Evolutionary conservation across 2,329 filamentous ascomycete genomes (phyloP).

Genomic region (Diaporthe velutina): DNA sequence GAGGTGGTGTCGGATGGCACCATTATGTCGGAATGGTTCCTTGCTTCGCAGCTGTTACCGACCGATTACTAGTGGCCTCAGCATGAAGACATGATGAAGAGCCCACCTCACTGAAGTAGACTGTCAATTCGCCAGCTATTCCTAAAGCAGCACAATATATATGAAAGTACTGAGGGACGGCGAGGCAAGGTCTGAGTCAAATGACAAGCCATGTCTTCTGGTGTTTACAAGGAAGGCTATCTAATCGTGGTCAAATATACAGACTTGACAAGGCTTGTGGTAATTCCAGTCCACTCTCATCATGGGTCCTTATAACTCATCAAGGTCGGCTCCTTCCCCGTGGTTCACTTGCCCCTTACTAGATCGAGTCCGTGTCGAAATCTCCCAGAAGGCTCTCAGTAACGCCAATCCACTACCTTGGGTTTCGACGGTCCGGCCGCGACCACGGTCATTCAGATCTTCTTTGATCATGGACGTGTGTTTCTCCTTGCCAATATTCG

Average conservation of each 20-base stretch:
- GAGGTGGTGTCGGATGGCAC: background rate
- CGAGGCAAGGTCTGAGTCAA: no score
- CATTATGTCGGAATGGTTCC: no score
- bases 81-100: background rate
- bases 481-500: background rate
- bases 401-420: slow-evolving; percentile 39
- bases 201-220: background rate
- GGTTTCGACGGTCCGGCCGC: slow-evolving; percentile 40
- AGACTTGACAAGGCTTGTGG: background rate
- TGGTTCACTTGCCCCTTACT: background rate
- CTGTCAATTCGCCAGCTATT: background rate
- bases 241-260: background rate
- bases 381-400: slow-evolving; percentile 38
- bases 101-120: no score
- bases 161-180: background rate
- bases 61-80: no score
- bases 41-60: background rate
- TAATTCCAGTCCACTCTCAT: background rate
- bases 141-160: background rate
- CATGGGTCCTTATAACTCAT: slow-evolving; percentile 22
- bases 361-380: slow-evolving; percentile 25
- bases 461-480: background rate
- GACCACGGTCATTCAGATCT: slow-evolving; percentile 39
- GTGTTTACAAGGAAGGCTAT: background rate
- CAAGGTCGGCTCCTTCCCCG: background rate